Conservation (phyloP, 1,284 basidiomycete species). For the Gomphus sp. region DNA sequence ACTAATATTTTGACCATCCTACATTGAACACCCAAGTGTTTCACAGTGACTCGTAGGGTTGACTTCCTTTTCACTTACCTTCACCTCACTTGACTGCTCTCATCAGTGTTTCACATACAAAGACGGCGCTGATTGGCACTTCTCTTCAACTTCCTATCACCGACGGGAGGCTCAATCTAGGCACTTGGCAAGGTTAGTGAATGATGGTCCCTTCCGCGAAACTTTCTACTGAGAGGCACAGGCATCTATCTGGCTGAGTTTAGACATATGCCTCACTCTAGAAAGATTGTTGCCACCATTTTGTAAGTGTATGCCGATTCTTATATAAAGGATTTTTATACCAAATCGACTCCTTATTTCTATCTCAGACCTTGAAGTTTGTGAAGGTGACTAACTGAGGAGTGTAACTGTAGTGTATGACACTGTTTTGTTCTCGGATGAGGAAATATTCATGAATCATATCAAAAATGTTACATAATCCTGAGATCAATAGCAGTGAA, state of each 20-base stretch:
- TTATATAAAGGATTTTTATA: neutral
- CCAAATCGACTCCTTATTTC: neutral
- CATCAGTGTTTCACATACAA: conserved; percentile 79
- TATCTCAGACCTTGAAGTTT: neutral
- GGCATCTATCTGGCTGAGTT: conserved; percentile 83
- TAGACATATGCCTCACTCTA: conserved; percentile 52
- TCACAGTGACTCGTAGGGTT: conserved; percentile 60
- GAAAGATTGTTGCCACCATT: conserved; percentile 76
- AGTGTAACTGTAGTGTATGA: too few relatives aligned
- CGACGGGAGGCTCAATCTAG: conserved; percentile 71
- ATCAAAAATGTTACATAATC: too few relatives aligned
- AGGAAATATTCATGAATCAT: too few relatives aligned
- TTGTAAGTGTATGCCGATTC: conserved; percentile 35
- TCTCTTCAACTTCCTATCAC: conserved; percentile 83
- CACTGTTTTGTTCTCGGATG: too few relatives aligned
- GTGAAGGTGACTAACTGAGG: too few relatives aligned
- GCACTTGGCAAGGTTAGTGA: conserved; percentile 79
- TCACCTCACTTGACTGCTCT: neutral
- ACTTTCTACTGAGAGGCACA: conserved; percentile 18
- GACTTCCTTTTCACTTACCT: conserved; percentile 1
- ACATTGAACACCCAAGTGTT: neutral
- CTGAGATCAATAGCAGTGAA: too few relatives aligned
- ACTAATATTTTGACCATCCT: neutral
- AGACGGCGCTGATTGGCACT: conserved; percentile 76
- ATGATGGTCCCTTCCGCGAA: neutral